These are phyloP conservation scores for Trifolium dubium DNA, from an alignment of 306 rosid genomes.

Conservation along the genomic window DNA sequence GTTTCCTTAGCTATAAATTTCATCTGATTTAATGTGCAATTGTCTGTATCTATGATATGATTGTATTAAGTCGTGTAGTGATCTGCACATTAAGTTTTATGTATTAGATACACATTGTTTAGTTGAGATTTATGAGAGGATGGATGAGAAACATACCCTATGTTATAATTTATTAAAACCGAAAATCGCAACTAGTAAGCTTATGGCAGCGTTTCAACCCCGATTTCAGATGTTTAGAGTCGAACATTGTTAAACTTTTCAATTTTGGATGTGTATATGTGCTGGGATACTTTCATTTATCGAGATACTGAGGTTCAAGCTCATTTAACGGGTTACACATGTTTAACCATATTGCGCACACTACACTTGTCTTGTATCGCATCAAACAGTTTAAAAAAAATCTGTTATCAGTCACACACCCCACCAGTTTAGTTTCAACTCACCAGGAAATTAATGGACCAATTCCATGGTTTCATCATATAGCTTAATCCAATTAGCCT, in stretches of 20 bases:
- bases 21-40: neutral
- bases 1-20: neutral
- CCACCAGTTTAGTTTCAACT: neutral
- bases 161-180: neutral
- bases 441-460: constrained; percentile 19
- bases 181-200: neutral
- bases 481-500: constrained; percentile 36
- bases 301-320: neutral
- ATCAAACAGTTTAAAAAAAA: constrained; percentile 25
- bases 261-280: too few species aligned
- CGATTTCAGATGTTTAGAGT: too few species aligned
- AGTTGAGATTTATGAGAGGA: neutral
- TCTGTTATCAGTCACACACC: neutral
- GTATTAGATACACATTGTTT: neutral
- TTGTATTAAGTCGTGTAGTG: neutral
- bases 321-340: neutral
- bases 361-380: neutral
- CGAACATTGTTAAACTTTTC: too few species aligned
- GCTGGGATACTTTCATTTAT: too few species aligned
- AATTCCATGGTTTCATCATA: constrained; percentile 16
- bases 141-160: neutral
- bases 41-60: neutral
- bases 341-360: neutral
- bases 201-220: neutral
- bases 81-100: neutral